Evolutionary conservation across 2,329 filamentous ascomycete species (phyloP).

Genomic region (Diplodia mutila): DNA sequence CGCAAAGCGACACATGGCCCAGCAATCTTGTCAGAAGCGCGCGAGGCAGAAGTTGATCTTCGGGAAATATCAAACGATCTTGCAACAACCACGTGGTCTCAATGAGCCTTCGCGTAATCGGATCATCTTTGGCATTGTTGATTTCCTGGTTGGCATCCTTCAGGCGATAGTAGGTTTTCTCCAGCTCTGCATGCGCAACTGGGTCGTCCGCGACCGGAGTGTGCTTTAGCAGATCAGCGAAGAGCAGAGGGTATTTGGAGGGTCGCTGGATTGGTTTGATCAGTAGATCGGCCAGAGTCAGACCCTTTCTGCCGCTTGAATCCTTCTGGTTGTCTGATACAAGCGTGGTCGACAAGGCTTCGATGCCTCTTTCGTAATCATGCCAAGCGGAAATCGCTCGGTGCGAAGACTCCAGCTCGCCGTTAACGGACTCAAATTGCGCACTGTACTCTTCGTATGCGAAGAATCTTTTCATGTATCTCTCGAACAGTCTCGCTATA

Average conservation of each 20-base stretch:
- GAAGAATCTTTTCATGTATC: conserved; percentile 78
- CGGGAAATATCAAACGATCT: conserved; percentile 74
- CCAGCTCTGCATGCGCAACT: conserved; percentile 77
- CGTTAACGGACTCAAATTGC: conserved; percentile 83
- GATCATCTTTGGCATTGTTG: conserved; percentile 81
- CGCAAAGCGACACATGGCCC: conserved; percentile 80
- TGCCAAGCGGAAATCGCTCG: conserved; percentile 74
- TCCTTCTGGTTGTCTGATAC: conserved; percentile 68
- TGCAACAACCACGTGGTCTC: conserved; percentile 86
- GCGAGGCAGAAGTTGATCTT: conserved; percentile 48
- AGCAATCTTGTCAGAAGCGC: conserved; percentile 69
- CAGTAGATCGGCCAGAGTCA: conserved; percentile 82
- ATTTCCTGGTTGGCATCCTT: conserved; percentile 77
- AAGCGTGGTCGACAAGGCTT: conserved; percentile 76
- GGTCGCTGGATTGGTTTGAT: conserved; percentile 96
- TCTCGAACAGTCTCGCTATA: conserved; percentile 59
- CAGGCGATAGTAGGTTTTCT: conserved; percentile 71
- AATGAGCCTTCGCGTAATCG: conserved; percentile 68
- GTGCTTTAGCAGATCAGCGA: conserved; percentile 78
- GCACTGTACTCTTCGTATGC: conserved; percentile 90
- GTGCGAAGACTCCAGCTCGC: conserved; percentile 72
- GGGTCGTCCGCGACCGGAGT: conserved; percentile 87
- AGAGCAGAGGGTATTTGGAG: conserved; percentile 87
- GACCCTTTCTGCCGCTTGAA: conserved; percentile 69
- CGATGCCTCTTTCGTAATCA: conserved; percentile 81